These are phyloP conservation scores for Cercospora janseana DNA, from an alignment of 2,329 filamentous ascomycete species.

Conservation along the genomic window DNA sequence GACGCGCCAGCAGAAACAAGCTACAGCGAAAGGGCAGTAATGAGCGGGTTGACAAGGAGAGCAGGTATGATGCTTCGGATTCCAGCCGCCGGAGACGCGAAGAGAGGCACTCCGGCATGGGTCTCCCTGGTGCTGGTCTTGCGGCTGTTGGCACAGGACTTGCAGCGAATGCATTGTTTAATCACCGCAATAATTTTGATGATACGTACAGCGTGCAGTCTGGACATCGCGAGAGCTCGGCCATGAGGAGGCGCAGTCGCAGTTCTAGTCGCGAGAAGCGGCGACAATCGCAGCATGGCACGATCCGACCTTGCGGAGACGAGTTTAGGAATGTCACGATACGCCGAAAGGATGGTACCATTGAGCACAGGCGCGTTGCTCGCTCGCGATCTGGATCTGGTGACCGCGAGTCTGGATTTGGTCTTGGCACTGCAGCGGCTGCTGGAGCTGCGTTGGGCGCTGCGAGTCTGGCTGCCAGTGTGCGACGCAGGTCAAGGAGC, in stretches of 20 bases:
- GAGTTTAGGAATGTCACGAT: slow-evolving; percentile 29
- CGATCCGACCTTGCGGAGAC: slow-evolving; percentile 22
- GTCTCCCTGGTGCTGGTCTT: slow-evolving; percentile 55
- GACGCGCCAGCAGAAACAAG: slow-evolving; percentile 29
- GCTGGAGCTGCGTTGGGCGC: slow-evolving; percentile 32
- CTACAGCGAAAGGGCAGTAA: slow-evolving; percentile 35
- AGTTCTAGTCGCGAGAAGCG: slow-evolving; percentile 36
- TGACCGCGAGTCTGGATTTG: slow-evolving; percentile 32
- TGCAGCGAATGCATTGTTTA: slow-evolving; percentile 50
- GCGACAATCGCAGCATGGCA: slow-evolving; percentile 33
- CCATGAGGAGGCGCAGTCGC: slow-evolving; percentile 33
- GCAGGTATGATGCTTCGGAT: slow-evolving; percentile 56
- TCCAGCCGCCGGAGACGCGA: slow-evolving; percentile 45
- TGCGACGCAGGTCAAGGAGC: slow-evolving; percentile 18
- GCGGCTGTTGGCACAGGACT: slow-evolving; percentile 51
- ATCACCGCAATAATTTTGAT: slow-evolving; percentile 54
- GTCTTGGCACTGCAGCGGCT: slow-evolving; percentile 24
- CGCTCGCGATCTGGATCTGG: slow-evolving; percentile 35
- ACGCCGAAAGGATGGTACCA: slow-evolving; percentile 34
- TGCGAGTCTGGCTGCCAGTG: slow-evolving; percentile 24
- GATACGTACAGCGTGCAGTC: slow-evolving; percentile 61
- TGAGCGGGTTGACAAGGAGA: slow-evolving; percentile 58
- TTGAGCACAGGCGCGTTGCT: slow-evolving; percentile 29
- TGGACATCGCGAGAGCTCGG: slow-evolving; percentile 46
- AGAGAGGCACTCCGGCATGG: slow-evolving; percentile 39